Evolutionary conservation across 805 yeast genomes (phyloP), one percentile per base, ranked within the genome.

Genomic region (Schwanniomyces vanrijiae): DNA sequence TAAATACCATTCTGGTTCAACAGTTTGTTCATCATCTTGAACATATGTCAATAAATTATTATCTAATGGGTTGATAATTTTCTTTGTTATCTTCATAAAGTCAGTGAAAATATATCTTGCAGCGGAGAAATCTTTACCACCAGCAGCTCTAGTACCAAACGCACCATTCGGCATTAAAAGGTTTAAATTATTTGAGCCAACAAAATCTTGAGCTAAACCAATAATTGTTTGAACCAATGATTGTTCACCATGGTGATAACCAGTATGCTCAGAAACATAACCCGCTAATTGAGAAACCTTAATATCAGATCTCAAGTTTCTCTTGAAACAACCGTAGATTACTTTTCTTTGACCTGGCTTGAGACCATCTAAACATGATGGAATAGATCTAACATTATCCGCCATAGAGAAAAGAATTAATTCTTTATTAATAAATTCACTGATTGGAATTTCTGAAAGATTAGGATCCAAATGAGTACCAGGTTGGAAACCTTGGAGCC

Each of bases 41-140:
- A 90, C 73, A 64, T 92, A 92, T 0, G 76, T 78, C 55, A 85
- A 81, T 41, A 94, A 68, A 1, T 91, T 85, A 56, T 84, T 86
- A 66, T 94, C 99, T 40, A 83, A 75, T 0, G 88, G 82, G 55
- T 88, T 84, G 67, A 92, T 90, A 5, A 92, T 78, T 46, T 74
- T 81, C 47, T 87, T 75, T 0, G 98, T 88, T 42, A 94, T 75
- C 28, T 84, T 82, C 45, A 81, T 82, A 53, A 94, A 71, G 59
- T 88, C 90, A 0, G 99, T 94, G 66, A 80, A 88, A 64, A 94
- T 91, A 74, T 94, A 94, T 80, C 99, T 91, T 40, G 97, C 85
- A 22, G 98, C 97, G n/a, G 98, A 88, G 13, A 91, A 94, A 74
- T 94, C 99, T 65, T 94, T 94, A 73, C 99, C 99, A 67, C 99